Base-by-base conservation (phyloP, 1,139 yeast species). In the Scheffersomyces cryptocercus region DNA sequence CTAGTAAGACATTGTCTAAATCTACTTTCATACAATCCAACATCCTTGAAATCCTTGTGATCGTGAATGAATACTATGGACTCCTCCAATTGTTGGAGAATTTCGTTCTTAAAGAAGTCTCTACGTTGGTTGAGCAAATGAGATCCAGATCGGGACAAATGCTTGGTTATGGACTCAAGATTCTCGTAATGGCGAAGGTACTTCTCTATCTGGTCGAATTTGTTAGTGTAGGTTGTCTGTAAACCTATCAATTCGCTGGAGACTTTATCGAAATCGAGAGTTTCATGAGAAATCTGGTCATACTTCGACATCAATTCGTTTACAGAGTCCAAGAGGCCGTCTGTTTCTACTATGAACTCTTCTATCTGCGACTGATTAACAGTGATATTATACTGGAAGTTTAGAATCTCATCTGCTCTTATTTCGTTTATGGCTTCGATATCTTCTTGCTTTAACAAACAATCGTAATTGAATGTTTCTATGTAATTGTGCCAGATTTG, bases 1-100 rank as follows among this genome's bases (percentile, higher is more conserved):
- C 97, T 77, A 1, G 95, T 84, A 79, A 90, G 76, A 57, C 97
- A 88, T 55, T 88, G 96, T 47, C 89, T 78, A 64, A 88, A 88
- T 47, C 93, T 75, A 51, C 84, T 80, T 37, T 77, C 77, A 61
- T 88, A 90, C 3, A 81, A 58, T 30, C 85, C 95, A 13, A 82
- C 72, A 46, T 90, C 96, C 56, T 78, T 82, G 55, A 85, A 85
- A 33, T 77, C 73, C 2, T 76, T 69, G 49, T 71, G 74, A 8
- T 47, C 20, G 3, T 58, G 57, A 30, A 74, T 58, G 45, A 74
- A 73, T 3, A 53, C 60, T 31, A 74, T 52, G 5, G 75, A 84
- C 8, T 65, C 67, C 56, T 89, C 96, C 41, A 91, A 68, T 42
- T 81, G 80, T 2, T 49, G 52, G 44, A 91, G 63, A 49, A 88